Conservation (phyloP, 305 asterid genomes). For the Petunia hybrid region DNA sequence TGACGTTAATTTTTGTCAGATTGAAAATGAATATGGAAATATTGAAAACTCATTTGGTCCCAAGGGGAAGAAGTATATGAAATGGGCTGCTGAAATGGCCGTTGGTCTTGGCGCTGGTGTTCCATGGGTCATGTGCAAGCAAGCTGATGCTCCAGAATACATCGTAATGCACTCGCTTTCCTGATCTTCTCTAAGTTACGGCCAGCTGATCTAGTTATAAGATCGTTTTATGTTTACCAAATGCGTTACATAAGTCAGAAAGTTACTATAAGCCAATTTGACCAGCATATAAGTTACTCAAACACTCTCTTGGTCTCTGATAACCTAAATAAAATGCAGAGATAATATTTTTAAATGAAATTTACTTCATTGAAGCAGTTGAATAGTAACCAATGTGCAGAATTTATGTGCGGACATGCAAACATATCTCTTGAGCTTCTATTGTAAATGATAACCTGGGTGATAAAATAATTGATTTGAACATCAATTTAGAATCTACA, state of each 20-base stretch:
- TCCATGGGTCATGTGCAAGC: constrained; percentile 99
- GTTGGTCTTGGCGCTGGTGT: constrained; percentile 90
- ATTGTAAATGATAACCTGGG: not conserved
- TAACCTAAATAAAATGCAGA: not conserved
- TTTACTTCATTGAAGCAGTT: constrained; percentile 13
- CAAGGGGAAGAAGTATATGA: constrained; percentile 73
- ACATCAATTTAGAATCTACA: not conserved
- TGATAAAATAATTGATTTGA: not conserved
- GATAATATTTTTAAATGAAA: not conserved
- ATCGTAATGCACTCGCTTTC: constrained; percentile 59
- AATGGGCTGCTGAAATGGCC: constrained; percentile 97
- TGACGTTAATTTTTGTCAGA: constrained; percentile 52
- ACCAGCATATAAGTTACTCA: no score
- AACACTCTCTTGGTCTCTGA: not conserved
- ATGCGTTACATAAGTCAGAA: no score
- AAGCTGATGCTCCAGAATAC: constrained; percentile 91
- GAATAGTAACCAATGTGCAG: not conserved
- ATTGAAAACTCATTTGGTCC: constrained; percentile 74
- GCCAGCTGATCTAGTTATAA: constrained; percentile 3
- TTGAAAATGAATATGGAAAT: constrained; percentile 96
- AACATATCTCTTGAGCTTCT: constrained; percentile 6
- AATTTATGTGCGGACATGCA: not conserved
- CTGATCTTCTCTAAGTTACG: constrained; percentile 32
- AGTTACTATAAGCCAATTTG: no score
- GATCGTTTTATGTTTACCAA: no score